Conservation (phyloP, 2,329 filamentous ascomycete genomes). For the Nectriaceae sp. region DNA sequence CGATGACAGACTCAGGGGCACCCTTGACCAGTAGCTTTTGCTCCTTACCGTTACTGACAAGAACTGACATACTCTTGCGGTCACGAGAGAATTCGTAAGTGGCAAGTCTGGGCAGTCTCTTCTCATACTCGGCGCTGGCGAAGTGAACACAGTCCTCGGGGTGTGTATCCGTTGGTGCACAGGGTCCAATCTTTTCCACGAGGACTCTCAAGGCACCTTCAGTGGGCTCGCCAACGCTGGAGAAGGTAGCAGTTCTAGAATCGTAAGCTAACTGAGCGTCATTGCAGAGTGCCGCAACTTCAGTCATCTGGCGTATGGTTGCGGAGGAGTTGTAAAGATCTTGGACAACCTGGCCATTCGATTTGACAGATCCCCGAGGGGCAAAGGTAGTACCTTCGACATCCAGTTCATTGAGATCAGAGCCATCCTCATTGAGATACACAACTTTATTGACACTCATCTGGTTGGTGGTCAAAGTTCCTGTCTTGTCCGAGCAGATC, state of each 20-base stretch:
- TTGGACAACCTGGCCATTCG: conserved; percentile 66
- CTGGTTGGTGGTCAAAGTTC: conserved; percentile 96
- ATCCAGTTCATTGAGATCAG: conserved; percentile 78
- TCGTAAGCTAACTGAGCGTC: conserved; percentile 85
- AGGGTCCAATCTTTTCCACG: conserved; percentile 91
- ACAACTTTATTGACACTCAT: conserved; percentile 98
- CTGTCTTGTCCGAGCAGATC: conserved; percentile 99
- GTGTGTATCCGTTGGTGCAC: conserved; percentile 56
- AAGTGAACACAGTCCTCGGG: conserved; percentile 73
- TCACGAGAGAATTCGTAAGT: conserved; percentile 98
- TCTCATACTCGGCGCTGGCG: conserved; percentile 83
- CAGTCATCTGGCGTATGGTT: conserved; percentile 77
- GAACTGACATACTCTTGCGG: conserved; percentile 98
- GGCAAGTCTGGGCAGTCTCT: conserved; percentile 71
- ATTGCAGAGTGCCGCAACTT: conserved; percentile 81
- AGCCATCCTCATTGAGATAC: conserved; percentile 74
- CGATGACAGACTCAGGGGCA: conserved; percentile 90
- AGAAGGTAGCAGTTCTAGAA: conserved; percentile 70
- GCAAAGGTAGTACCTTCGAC: conserved; percentile 93
- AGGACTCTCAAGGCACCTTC: conserved; percentile 90
- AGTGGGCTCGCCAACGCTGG: conserved; percentile 89
- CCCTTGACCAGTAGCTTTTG: conserved; percentile 94
- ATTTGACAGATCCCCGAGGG: conserved; percentile 74
- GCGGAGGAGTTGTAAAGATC: conserved; percentile 71
- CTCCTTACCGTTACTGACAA: conserved; percentile 69